Evolutionary conservation across 2,329 filamentous ascomycete genomes (phyloP).

Genomic region (Myrmaecium sp.): DNA sequence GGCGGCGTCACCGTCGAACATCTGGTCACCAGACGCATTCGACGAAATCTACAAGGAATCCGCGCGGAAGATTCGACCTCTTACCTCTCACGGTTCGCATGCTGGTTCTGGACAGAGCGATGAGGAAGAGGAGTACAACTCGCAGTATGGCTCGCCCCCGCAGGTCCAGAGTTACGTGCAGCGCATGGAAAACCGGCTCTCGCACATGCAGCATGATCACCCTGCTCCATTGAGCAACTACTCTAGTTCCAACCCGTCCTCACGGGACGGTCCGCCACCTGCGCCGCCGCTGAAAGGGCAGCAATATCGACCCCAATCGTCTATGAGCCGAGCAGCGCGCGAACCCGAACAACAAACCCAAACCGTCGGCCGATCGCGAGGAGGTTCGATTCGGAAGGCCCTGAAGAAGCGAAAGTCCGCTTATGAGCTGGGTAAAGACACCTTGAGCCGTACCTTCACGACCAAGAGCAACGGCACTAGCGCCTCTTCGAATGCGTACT

Average conservation of each 20-base stretch:
- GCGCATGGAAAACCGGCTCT: slow-evolving; percentile 73
- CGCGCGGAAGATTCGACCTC: slow-evolving; percentile 27
- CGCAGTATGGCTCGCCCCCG: slow-evolving; percentile 41
- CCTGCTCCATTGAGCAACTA: too few relatives aligned
- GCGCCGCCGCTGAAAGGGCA: slow-evolving; percentile 44
- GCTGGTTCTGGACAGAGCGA: slow-evolving; percentile 21
- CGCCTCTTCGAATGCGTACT: too few relatives aligned
- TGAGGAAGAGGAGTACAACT: slow-evolving; percentile 39
- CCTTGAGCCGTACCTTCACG: slow-evolving; percentile 65
- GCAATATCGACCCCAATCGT: slow-evolving; percentile 12
- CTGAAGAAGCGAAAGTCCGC: slow-evolving; percentile 54
- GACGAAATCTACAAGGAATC: slow-evolving; percentile 35
- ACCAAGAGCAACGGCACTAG: slow-evolving; percentile 76
- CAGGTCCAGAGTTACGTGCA: slow-evolving; percentile 76
- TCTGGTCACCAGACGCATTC: slow-evolving; percentile 88
- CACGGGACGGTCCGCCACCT: slow-evolving; percentile 32
- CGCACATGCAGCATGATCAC: slow-evolving; percentile 49
- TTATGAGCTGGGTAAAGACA: slow-evolving; percentile 55
- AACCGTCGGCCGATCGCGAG: slow-evolving; percentile 37
- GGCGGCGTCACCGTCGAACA: slow-evolving; percentile 43
- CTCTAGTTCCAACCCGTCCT: slow-evolving; percentile 12
- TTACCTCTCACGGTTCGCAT: slow-evolving; percentile 58
- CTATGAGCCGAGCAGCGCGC: neutral
- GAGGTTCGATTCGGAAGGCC: slow-evolving; percentile 4
- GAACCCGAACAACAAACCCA: slow-evolving; percentile 29